Conservation (phyloP, 306 rosid genomes). For the Carpinus viminea region DNA sequence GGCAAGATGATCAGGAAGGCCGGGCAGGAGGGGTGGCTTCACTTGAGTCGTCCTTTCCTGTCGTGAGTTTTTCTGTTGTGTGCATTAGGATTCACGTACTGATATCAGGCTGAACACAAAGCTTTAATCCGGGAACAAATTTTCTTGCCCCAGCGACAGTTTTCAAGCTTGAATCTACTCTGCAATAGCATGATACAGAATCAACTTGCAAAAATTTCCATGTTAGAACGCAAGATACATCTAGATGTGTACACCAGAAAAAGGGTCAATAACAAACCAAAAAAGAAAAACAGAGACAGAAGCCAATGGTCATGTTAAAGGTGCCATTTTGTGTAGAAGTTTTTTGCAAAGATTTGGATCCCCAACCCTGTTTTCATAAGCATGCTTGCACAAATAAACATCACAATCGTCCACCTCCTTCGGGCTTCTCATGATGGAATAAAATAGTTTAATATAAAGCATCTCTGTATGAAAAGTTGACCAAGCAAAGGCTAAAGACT, state of each 20-base stretch:
- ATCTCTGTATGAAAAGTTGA: background rate
- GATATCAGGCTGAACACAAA: conserved; percentile 97
- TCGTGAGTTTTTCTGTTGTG: conserved; percentile 71
- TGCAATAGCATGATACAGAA: conserved; percentile 96
- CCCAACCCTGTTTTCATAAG: background rate
- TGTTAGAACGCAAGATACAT: conserved; percentile 33
- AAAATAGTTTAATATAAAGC: conserved; percentile 20
- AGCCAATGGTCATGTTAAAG: background rate
- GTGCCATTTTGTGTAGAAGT: background rate
- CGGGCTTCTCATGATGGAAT: conserved; percentile 13
- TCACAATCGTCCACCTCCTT: background rate
- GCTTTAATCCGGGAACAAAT: conserved; percentile 92
- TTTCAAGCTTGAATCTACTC: conserved; percentile 92
- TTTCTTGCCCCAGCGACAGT: conserved; percentile 95
- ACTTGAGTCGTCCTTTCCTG: conserved; percentile 79
- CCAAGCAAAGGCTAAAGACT: conserved; percentile 2
- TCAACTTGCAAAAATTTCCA: conserved; percentile 71
- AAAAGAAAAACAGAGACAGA: conserved; percentile 1
- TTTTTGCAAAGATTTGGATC: too few relatives aligned
- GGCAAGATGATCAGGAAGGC: conserved; percentile 99
- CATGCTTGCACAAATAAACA: background rate
- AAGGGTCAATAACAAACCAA: background rate
- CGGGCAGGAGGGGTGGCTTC: conserved; percentile 95
- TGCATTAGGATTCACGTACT: conserved; percentile 91
- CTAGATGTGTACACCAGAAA: conserved; percentile 1